phyloP scores from a whole-genome alignment of 2,329 filamentous ascomycete genomes.

The Pseudogymnoascus sp. region DNA sequence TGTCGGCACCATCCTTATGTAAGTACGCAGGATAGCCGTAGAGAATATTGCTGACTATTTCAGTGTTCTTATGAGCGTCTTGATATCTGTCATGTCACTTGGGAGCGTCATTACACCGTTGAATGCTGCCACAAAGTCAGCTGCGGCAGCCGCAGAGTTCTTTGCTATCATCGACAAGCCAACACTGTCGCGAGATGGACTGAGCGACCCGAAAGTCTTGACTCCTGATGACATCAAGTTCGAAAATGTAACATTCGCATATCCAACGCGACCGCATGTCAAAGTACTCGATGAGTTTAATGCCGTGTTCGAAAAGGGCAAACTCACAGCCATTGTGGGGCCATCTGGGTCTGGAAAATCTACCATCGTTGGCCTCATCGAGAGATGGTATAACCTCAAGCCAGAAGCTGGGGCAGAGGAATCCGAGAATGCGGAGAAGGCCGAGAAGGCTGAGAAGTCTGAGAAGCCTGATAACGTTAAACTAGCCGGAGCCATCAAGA shows the following conservation, averaged over 20 bases:
- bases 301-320: constrained; percentile 52
- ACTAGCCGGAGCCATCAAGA: constrained; percentile 45
- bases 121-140: constrained; percentile 39
- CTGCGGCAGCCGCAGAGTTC: constrained; percentile 32
- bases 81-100: constrained; percentile 50
- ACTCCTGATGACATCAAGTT: constrained; percentile 51
- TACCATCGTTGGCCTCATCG: constrained; percentile 62
- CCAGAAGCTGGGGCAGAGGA: constrained; percentile 42
- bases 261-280: constrained; percentile 58
- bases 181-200: constrained; percentile 32
- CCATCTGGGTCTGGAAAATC: constrained; percentile 67
- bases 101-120: constrained; percentile 51
- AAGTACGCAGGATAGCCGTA: constrained; percentile 22
- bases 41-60: background rate
- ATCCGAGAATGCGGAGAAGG: constrained; percentile 2
- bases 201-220: constrained; percentile 43
- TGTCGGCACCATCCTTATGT: constrained; percentile 50
- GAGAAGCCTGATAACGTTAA: constrained; percentile 33
- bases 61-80: constrained; percentile 41
- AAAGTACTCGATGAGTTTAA: constrained; percentile 54
- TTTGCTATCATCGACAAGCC: constrained; percentile 32
- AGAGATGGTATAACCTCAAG: constrained; percentile 62
- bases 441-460: background rate
- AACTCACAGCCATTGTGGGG: constrained; percentile 67
- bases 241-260: constrained; percentile 61